Evolutionary conservation across 331 rosid species (phyloP).

Genomic region (Pyracantha coccinea): DNA sequence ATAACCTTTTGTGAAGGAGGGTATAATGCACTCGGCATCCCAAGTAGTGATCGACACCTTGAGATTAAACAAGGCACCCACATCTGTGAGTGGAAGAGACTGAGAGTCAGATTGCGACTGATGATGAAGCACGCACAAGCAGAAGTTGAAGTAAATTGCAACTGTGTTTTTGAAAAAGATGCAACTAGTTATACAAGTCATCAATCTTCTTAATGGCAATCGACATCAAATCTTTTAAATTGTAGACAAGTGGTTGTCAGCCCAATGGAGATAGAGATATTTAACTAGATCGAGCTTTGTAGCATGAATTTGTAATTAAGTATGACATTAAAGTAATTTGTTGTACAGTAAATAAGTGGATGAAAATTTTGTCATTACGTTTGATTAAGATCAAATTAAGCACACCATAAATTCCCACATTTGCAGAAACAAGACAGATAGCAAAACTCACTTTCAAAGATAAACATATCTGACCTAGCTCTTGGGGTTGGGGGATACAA

Average conservation of each 20-base stretch:
- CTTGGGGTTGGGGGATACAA: not conserved
- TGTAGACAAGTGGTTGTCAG: not conserved
- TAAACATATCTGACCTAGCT: too few species aligned
- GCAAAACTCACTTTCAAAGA: too few species aligned
- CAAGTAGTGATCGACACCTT: not conserved
- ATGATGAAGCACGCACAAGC: not conserved
- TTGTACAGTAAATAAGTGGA: too few species aligned
- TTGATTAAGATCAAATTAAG: too few species aligned
- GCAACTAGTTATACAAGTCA: not conserved
- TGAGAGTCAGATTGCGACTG: not conserved
- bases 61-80: not conserved
- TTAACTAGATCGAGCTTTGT: too few species aligned
- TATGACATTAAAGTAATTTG: too few species aligned
- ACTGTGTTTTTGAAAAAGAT: not conserved
- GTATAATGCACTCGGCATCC: too few species aligned
- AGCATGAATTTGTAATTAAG: too few species aligned
- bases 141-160: not conserved
- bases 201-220: not conserved
- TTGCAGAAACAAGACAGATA: too few species aligned
- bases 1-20: too few species aligned
- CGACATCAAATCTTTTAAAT: not conserved
- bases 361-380: too few species aligned
- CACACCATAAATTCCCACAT: too few species aligned
- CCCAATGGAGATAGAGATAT: not conserved
- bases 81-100: not conserved